A percentile compares a stretch with the other conserved stretches of the same genome.
These are phyloP conservation scores for Penicillium sp. DNA, from an alignment of 2,329 filamentous ascomycete species.

Conservation along the genomic window DNA sequence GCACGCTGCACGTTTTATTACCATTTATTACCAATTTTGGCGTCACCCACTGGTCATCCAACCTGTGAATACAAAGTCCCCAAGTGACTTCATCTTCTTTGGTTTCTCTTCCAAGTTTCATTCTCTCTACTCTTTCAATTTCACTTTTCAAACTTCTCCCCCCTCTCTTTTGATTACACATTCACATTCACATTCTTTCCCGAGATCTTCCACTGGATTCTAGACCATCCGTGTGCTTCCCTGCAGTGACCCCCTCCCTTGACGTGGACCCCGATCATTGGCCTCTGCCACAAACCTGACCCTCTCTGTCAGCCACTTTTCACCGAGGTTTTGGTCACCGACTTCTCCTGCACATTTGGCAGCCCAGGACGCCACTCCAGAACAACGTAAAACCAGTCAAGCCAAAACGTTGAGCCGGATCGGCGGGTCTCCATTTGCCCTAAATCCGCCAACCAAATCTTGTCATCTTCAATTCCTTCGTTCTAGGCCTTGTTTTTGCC, in stretches of 20 bases:
- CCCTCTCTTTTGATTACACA: not conserved
- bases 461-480: constrained; percentile 9
- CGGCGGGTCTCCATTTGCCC: constrained; percentile 21
- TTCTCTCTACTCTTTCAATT: not conserved
- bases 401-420: constrained; percentile 30
- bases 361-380: constrained; percentile 18
- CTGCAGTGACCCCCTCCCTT: constrained; percentile 23
- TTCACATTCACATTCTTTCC: not conserved
- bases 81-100: constrained; percentile 2
- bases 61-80: not conserved
- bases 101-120: not conserved
- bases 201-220: constrained; percentile 7
- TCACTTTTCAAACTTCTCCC: not conserved
- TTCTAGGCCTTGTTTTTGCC: constrained; percentile 27
- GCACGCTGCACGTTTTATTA: not conserved
- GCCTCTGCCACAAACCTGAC: constrained; percentile 24
- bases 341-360: constrained; percentile 24
- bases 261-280: constrained; percentile 36
- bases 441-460: constrained; percentile 25
- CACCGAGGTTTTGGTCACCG: constrained; percentile 29
- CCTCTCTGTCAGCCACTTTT: constrained; percentile 26
- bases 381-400: constrained; percentile 19
- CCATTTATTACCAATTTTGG: not conserved
- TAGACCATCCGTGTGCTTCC: constrained; percentile 20
- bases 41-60: not conserved